A percentile compares a stretch with the other conserved stretches of the same genome.
Evolutionary conservation across 2,329 filamentous ascomycete species (phyloP).

Genomic region (Pseudopyricularia cyperi): DNA sequence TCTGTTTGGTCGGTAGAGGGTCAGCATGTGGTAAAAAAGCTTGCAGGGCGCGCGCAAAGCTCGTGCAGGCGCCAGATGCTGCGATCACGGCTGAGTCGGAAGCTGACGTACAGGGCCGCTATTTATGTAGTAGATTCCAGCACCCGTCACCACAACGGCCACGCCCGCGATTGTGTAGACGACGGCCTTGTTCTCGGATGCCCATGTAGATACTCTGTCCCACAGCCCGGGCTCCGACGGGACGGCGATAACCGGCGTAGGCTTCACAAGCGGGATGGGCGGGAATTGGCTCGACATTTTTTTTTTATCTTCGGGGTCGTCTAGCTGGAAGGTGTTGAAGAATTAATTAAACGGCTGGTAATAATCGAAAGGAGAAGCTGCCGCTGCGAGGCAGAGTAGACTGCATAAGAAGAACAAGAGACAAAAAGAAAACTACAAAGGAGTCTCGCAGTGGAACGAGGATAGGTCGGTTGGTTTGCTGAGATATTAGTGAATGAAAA

Average conservation of each 20-base stretch:
- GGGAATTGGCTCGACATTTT: slow-evolving; percentile 20
- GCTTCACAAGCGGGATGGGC: slow-evolving; percentile 31
- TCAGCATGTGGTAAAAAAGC: neutral
- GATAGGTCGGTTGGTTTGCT: neutral
- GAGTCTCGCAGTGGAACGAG: neutral
- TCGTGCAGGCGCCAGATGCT: neutral
- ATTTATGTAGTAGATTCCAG: slow-evolving; percentile 78
- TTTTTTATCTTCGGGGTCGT: neutral
- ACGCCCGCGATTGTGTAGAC: slow-evolving; percentile 96
- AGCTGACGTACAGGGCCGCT: slow-evolving; percentile 36
- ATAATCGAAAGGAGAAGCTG: too few relatives aligned
- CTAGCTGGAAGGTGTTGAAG: slow-evolving; percentile 3
- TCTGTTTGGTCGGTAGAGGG: neutral
- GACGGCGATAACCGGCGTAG: slow-evolving; percentile 31
- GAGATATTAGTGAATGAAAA: neutral
- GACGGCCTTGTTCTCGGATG: slow-evolving; percentile 85
- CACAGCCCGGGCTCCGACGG: slow-evolving; percentile 58
- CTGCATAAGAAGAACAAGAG: too few relatives aligned
- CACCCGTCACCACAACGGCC: slow-evolving; percentile 79
- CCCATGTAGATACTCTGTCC: slow-evolving; percentile 86
- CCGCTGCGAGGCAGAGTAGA: too few relatives aligned
- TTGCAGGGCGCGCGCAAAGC: neutral
- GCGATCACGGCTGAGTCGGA: neutral
- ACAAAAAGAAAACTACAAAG: slow-evolving; percentile 4
- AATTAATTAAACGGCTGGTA: slow-evolving; percentile 10